Conservation (phyloP, 2,329 filamentous ascomycete genomes). For the Phialemoniopsis sp. region DNA sequence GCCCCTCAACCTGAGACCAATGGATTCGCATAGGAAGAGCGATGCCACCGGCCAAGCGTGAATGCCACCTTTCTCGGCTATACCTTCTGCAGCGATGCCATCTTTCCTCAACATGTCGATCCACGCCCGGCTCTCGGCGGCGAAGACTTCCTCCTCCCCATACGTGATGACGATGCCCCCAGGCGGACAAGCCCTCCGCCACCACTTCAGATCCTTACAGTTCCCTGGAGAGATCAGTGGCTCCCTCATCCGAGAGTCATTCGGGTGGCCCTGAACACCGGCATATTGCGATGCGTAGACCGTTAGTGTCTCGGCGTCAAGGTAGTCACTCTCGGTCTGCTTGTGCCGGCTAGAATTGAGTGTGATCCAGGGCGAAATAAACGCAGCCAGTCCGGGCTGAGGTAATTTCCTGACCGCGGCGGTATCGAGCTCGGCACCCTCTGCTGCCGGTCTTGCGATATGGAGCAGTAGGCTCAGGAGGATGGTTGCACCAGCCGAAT, state of each 20-base stretch:
- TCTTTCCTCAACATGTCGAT: constrained; percentile 49
- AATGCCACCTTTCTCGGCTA: constrained; percentile 39
- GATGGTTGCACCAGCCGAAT: constrained; percentile 75
- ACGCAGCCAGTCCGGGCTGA: constrained; percentile 56
- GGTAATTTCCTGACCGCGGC: constrained; percentile 15
- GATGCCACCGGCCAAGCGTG: constrained; percentile 80
- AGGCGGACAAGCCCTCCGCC: constrained; percentile 62
- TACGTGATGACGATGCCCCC: constrained; percentile 68
- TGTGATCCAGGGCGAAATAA: constrained; percentile 80
- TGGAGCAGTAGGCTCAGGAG: constrained; percentile 69
- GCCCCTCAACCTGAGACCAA: constrained; percentile 47
- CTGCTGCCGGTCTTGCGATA: constrained; percentile 37
- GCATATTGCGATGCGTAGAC: constrained; percentile 69
- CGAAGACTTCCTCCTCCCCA: constrained; percentile 75
- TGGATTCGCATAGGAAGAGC: constrained; percentile 47
- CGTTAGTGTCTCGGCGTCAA: constrained; percentile 63
- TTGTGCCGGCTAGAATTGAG: constrained; percentile 64
- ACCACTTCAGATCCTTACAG: constrained; percentile 62
- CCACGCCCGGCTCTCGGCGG: constrained; percentile 62
- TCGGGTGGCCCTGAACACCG: constrained; percentile 30
- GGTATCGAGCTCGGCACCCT: constrained; percentile 2
- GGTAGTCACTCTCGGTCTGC: constrained; percentile 71
- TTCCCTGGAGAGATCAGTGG: constrained; percentile 65
- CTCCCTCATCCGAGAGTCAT: constrained; percentile 36
- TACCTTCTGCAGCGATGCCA: constrained; percentile 38